phyloP scores from a whole-genome alignment of 371 early-diverging fungal genomes.

The Lichtheimia ornata region DNA sequence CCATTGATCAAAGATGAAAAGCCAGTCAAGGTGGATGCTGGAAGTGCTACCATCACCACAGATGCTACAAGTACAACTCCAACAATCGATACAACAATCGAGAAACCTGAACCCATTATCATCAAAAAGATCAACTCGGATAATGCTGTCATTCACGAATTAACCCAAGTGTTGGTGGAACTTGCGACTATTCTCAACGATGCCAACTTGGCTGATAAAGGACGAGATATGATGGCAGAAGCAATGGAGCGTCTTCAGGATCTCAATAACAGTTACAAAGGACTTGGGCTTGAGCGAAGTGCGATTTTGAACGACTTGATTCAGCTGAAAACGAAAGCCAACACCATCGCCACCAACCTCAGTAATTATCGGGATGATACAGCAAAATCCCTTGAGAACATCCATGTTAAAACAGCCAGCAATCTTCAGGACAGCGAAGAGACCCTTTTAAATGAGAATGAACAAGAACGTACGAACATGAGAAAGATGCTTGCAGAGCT shows the following conservation, averaged over 20 bases:
- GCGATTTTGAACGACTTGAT: conserved; percentile 22
- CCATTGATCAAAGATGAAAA: conserved; percentile 5
- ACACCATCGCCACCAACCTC: conserved; percentile 17
- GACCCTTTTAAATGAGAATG: conserved; percentile 36
- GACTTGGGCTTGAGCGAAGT: conserved; percentile 19
- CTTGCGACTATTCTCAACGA: conserved; percentile 36
- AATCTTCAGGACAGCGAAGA: conserved; percentile 30
- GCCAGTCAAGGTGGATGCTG: not conserved
- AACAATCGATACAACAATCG: conserved; percentile 15
- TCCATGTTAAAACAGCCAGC: conserved; percentile 23
- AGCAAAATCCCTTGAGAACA: conserved; percentile 10
- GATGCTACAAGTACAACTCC: conserved; percentile 9
- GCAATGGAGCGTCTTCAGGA: conserved; percentile 26
- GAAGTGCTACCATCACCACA: conserved; percentile 10
- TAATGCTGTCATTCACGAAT: conserved; percentile 21
- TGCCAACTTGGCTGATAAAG: conserved; percentile 26
- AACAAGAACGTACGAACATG: conserved; percentile 23
- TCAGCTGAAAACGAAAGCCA: conserved; percentile 19
- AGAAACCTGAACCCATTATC: conserved; percentile 22
- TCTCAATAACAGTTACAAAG: conserved; percentile 20
- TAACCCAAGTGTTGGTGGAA: conserved; percentile 27
- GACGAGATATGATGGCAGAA: conserved; percentile 25
- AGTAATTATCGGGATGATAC: conserved; percentile 22
- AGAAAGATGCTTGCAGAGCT: conserved; percentile 21
- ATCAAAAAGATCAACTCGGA: conserved; percentile 22